Percentiles rank a stretch among this genome's conserved stretches.
Conservation (phyloP, 1,284 basidiomycete species). For the Moesziomyces globuligerus region DNA sequence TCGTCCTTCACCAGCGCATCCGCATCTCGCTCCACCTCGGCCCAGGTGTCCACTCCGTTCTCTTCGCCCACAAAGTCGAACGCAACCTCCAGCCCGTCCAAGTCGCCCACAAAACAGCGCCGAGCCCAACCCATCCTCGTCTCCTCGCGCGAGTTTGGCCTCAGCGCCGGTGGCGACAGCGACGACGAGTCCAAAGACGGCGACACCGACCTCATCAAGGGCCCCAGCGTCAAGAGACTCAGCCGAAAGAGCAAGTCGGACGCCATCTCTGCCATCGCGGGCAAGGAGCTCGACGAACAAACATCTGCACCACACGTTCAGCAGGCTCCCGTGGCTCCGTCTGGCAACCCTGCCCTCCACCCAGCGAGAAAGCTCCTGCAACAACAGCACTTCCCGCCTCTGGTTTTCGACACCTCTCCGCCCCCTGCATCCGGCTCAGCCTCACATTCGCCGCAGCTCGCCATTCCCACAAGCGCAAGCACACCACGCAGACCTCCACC, state of each 20-base stretch:
- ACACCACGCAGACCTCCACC: constrained; percentile 55
- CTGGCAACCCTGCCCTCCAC: constrained; percentile 40
- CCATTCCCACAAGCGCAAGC: constrained; percentile 54
- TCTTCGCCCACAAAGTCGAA: constrained; percentile 32
- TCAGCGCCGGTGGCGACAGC: constrained; percentile 37
- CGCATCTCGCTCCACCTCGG: constrained; percentile 6
- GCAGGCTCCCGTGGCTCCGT: constrained; percentile 3
- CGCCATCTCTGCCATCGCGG: constrained; percentile 35
- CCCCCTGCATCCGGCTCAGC: not conserved
- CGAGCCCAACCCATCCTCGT: constrained; percentile 37
- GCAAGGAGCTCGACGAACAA: constrained; percentile 17
- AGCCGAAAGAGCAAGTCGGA: constrained; percentile 52
- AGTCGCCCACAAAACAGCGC: constrained; percentile 35
- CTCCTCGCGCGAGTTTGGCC: constrained; percentile 46
- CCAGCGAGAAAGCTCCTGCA: constrained; percentile 45
- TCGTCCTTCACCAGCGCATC: constrained; percentile 10
- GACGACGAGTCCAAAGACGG: constrained; percentile 32
- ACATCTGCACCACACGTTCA: constrained; percentile 1
- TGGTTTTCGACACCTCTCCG: constrained; percentile 23
- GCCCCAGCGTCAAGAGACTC: constrained; percentile 34
- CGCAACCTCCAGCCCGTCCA: constrained; percentile 24
- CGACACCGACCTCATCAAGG: constrained; percentile 32
- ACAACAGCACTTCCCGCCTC: constrained; percentile 31
- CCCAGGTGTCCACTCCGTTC: constrained; percentile 21
- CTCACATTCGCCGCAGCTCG: constrained; percentile 7